A percentile compares a stretch with the other conserved stretches of the same genome.
These are phyloP conservation scores for Gossypium turneri DNA, from an alignment of 345 rosid genomes.

Conservation along the genomic window DNA sequence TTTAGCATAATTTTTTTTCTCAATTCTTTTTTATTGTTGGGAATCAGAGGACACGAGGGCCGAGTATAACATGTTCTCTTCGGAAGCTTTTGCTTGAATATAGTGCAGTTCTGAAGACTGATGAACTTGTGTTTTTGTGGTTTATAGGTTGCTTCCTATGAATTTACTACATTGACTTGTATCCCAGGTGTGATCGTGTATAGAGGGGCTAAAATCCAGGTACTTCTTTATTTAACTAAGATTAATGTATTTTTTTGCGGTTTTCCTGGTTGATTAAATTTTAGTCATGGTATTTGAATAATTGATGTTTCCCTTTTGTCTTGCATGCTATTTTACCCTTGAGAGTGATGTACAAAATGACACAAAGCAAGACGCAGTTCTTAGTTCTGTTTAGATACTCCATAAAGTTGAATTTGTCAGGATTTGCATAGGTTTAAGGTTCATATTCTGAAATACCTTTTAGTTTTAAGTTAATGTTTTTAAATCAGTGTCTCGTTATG, in stretches of 20 bases:
- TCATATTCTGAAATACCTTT: background rate
- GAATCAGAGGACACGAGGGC: background rate
- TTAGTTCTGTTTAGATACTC: background rate
- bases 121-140: constrained; percentile 1
- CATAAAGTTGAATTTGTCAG: background rate
- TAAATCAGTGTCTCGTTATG: background rate
- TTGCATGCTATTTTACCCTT: background rate
- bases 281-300: background rate
- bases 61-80: background rate
- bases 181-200: constrained; percentile 91
- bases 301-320: background rate
- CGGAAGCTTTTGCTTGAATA: constrained; percentile 3
- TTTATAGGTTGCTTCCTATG: constrained; percentile 92
- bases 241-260: background rate
- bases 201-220: constrained; percentile 99
- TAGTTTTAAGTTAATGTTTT: background rate
- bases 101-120: background rate
- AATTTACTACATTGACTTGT: constrained; percentile 94
- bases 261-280: background rate
- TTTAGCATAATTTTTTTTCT: background rate
- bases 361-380: background rate
- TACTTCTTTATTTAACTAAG: constrained; percentile 19
- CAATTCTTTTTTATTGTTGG: background rate
- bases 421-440: background rate
- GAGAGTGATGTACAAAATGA: background rate